Base-by-base conservation (phyloP, 75 land plant genomes). In the Sequoia sempervirens region DNA sequence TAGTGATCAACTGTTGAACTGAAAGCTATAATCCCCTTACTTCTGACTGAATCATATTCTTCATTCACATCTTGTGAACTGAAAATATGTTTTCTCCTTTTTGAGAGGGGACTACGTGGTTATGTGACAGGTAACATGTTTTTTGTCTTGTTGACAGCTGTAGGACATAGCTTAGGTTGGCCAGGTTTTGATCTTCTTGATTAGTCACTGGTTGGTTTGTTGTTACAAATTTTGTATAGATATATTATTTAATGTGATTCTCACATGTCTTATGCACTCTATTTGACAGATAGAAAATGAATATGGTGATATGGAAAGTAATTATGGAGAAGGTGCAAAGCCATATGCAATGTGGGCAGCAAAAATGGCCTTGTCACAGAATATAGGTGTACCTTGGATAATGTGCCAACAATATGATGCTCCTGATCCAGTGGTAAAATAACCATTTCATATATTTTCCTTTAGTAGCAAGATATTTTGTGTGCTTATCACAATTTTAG, bases 371-470 rank as follows among this genome's bases (percentile, higher is more conserved):
- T 80, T 92, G 85, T 88, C 93, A n/a, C 91, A 91, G 61, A 87
- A 93, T 84, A 93, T 87, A 43, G 94, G 97, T 81, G 94, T 93
- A 9, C 97, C 97, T 40, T 95, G 97, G 97, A 95, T 95, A 14
- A 95, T 95, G 97, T 95, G 97, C 88, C 92, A 92, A 78, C 97
- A 95, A 56, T 89, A 83, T 86, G 97, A 93, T 89, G 91, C 95
- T 76, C 97, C 97, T 78, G 92, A 90, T 82, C 89, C 88, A 73
- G 93, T 97, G 89, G 99, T 97, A 85, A 89, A 47, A 90, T 5
- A 2, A 80, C 18, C 18, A 52, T 53, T 45, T 53, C 47, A 43
- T 13, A 7, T 28, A 30, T 54, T 70, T 70, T 70, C 32, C n/a
- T 20, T 75, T 75, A 78, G 50, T n/a, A 70, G 85, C 80, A 88